Evolutionary conservation across 176 grass and related monocot species (phyloP).

Genomic region (Avena sativa): DNA sequence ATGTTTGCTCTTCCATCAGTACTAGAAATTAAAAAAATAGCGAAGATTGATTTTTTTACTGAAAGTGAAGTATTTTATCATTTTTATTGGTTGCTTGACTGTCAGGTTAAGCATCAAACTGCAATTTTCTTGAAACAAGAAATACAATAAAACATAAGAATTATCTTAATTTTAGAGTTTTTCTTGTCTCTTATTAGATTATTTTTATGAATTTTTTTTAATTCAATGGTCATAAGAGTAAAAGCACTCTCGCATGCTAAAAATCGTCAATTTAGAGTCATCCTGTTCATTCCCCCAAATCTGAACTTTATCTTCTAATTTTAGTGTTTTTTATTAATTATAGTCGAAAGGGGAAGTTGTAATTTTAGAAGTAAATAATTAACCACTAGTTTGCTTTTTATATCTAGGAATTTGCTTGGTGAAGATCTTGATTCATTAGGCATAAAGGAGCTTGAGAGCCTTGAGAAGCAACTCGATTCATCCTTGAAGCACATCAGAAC

Average conservation of each 20-base stretch:
- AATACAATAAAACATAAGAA: neutral
- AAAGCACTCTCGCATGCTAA: neutral
- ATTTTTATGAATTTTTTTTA: too few species aligned
- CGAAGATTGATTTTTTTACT: neutral
- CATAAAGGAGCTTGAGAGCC: slow-evolving; percentile 78
- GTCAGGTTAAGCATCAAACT: neutral
- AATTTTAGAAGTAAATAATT: neutral
- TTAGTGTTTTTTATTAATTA: neutral
- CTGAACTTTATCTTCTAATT: neutral
- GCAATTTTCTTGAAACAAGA: neutral
- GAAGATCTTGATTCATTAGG: slow-evolving; percentile 73
- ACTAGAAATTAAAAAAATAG: neutral
- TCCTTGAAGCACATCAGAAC: slow-evolving; percentile 93
- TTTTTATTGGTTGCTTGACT: neutral
- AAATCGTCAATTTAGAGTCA: neutral
- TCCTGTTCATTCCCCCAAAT: neutral
- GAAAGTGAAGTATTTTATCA: neutral
- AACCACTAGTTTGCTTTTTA: neutral
- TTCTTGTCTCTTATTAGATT: neutral
- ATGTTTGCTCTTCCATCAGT: neutral
- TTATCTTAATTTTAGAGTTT: neutral
- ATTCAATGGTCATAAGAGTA: too few species aligned
- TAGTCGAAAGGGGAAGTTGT: neutral
- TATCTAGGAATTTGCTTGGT: slow-evolving; percentile 85
- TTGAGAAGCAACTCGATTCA: slow-evolving; percentile 85